Evolutionary conservation across 1,284 basidiomycete species (phyloP).

Genomic region (Ceratobasidium sp.): DNA sequence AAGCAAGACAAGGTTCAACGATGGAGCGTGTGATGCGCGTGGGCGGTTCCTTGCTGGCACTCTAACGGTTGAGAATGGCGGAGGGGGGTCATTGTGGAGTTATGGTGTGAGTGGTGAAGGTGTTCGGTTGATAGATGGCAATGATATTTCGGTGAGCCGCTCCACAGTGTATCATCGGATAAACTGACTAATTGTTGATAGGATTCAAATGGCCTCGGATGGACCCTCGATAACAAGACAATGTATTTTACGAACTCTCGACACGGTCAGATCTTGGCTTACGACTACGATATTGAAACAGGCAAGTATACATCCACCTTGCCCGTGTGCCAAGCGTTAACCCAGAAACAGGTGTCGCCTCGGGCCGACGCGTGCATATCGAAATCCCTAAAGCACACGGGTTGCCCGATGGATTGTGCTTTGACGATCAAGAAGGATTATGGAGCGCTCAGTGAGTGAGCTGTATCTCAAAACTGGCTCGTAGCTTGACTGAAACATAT

Average conservation of each 20-base stretch:
- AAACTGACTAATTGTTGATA: constrained; percentile 47
- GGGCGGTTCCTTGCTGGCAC: constrained; percentile 72
- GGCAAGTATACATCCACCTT: constrained; percentile 50
- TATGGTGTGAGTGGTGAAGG: constrained; percentile 61
- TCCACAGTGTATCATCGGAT: neutral
- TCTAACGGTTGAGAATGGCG: constrained; percentile 59
- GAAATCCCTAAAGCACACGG: constrained; percentile 60
- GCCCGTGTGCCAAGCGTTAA: neutral
- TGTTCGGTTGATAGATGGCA: constrained; percentile 63
- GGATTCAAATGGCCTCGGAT: constrained; percentile 71
- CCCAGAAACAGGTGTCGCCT: constrained; percentile 48
- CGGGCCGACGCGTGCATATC: constrained; percentile 63
- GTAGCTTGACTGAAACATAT: neutral
- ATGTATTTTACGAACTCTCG: constrained; percentile 75
- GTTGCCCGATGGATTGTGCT: constrained; percentile 63
- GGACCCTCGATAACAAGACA: constrained; percentile 65
- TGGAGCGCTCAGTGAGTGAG: constrained; percentile 68
- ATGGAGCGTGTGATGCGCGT: constrained; percentile 65
- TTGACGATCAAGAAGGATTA: constrained; percentile 67
- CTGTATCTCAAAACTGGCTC: constrained; percentile 15
- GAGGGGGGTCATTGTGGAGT: constrained; percentile 62
- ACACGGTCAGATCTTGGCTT: constrained; percentile 61
- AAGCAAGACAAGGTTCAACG: constrained; percentile 66
- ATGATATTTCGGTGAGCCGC: constrained; percentile 66
- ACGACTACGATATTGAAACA: constrained; percentile 67